Evolutionary conservation across 148 eudicot genomes (phyloP), one percentile per base, ranked within the genome.

Genomic region (Vaccinium darrowii): DNA sequence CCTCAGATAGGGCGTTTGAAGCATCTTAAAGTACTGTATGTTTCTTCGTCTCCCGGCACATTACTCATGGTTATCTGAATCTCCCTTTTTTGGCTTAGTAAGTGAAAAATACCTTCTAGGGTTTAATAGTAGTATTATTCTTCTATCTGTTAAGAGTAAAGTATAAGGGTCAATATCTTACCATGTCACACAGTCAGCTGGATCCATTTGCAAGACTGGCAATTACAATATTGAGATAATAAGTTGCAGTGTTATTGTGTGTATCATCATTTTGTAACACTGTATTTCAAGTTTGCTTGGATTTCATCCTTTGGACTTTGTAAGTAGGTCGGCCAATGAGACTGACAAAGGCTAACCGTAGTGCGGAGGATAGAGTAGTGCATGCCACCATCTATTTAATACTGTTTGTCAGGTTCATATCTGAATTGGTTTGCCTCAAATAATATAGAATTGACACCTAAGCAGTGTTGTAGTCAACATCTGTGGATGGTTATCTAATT

Each of bases 1-100:
- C 92, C 99, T 79, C 99, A 97, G 86, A 97, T 97, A 85, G 98
- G 95, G 81, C 92, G 98, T 58, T 83, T 91, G 92, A 91, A 77
- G 91, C 92, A 80, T 60, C 93, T 91, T 57, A 91, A 88, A 85
- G 87, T 90, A 85, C 91, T 91, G 93, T 91, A 91, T 16, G 50
- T 50, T 78, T 74, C 83, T 76, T 77, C 54, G 54, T 60, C 62
- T 78, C 51, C 43, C 65, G 21, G 18, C 39, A 51, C 56, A 52
- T 67, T 78, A 8, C 3, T 84, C 8, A 6, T 36, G 15, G 15
- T 74, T 62, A 30, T 52, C 27, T 78, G 19, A 75, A 54, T 51
- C 47, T 50, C 25, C 30, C 63, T 79, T 15, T 58, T 67, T 67
- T 11, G 33, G 21, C 23, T 67, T 67, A 67, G 72, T 10, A n/a